These are phyloP conservation scores for Phytophthora sp. DNA, from an alignment of 352 stramenopile species.

Conservation along the genomic window DNA sequence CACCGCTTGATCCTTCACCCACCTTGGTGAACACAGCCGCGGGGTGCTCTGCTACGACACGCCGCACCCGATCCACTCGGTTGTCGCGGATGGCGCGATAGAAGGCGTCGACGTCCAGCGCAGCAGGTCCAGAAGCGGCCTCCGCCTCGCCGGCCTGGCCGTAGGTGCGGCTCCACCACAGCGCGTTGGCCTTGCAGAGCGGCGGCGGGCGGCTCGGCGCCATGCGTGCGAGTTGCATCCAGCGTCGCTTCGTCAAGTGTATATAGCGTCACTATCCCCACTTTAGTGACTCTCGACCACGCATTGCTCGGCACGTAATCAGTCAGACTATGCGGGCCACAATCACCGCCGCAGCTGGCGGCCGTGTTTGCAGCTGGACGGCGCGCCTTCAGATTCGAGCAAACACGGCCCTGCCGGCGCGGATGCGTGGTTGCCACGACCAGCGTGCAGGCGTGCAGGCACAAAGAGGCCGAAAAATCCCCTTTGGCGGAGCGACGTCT, in stretches of 20 bases:
- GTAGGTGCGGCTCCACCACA: slow-evolving; percentile 38
- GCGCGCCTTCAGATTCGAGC: slow-evolving; percentile 2
- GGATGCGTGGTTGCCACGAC: no score
- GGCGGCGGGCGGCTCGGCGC: background rate
- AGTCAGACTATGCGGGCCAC: background rate
- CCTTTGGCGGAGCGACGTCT: background rate
- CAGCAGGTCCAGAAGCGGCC: background rate
- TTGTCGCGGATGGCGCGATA: slow-evolving; percentile 51
- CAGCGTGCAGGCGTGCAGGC: no score
- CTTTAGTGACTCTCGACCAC: slow-evolving; percentile 10
- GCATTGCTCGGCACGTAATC: slow-evolving; percentile 1
- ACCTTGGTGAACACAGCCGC: slow-evolving; percentile 53
- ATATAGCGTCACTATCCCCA: background rate
- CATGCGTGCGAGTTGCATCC: background rate
- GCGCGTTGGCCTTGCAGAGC: slow-evolving; percentile 3
- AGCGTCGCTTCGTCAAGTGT: slow-evolving; percentile 3
- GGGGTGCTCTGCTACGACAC: slow-evolving; percentile 29
- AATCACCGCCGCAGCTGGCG: slow-evolving; percentile 14
- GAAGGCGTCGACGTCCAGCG: slow-evolving; percentile 19
- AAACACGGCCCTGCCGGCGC: background rate
- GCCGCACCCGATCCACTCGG: slow-evolving; percentile 28
- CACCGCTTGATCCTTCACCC: slow-evolving; percentile 1
- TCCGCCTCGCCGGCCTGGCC: background rate
- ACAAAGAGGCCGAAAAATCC: background rate
- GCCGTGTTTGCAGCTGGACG: slow-evolving; percentile 10